Evolutionary conservation across 352 stramenopile genomes (phyloP), one percentile per base, ranked within the genome.

Genomic region (Phytopythium delawarense): DNA sequence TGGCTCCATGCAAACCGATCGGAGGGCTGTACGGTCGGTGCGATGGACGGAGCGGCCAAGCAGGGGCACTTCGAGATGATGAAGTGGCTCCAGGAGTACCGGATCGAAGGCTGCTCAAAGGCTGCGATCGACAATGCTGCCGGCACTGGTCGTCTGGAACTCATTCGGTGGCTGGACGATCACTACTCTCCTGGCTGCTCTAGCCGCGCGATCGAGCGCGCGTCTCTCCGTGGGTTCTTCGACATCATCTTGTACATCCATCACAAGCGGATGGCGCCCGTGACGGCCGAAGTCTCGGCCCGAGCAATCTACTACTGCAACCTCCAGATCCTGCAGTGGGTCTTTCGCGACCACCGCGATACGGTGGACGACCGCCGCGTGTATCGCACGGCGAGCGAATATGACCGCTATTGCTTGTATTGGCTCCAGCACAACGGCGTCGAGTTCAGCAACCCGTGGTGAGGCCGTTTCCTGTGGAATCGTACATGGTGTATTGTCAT

Each of bases 1-100:
- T 82, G 62, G 42, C 66, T 82, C 1, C 64, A 79, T 35, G 23
- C 48, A 16, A 59, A 77, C 13, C 61, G 69, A 32, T 35, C n/a
- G 0, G 65, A 77, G 56, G 65, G 67, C 23, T 76, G 62, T 35
- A 70, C 62, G 6, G 58, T 65, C 16, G 20, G 11, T 2, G 42
- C 53, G 9, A 59, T 54, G 30, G 56, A 63, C 42, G n/a, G 48
- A 28, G 62, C 56, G 21, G 50, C 44, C 9, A n/a, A n/a, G 11
- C 23, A 11, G 4, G 45, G 11, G 4, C 57, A 69, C 16, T 35
- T 69, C 6, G 56, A 61, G 2, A 7, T 69, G 4, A 58, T 74
- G 4, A 51, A 63, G 23, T 74, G 59, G 49, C n/a, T 73, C 0
- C 52, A 62, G 11, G 28, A 44, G 11, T 7, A 57, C 32, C 44